Percentiles rank a stretch among this genome's conserved stretches.
Conservation (phyloP, 768 basidiomycete genomes). For the Amanita fuliginea region DNA sequence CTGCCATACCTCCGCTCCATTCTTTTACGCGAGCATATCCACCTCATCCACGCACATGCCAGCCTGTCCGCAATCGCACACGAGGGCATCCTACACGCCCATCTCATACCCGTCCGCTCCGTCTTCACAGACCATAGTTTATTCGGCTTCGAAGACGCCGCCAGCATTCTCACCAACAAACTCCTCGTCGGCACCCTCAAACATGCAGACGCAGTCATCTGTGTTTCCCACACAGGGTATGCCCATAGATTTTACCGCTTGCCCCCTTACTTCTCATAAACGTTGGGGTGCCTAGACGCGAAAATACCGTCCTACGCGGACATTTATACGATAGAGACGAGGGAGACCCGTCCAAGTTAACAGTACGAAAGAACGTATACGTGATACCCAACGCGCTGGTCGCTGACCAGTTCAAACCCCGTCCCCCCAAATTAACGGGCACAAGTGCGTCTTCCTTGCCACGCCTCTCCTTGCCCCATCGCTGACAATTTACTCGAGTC, state of each 20-base stretch:
- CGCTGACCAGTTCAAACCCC: constrained; percentile 76
- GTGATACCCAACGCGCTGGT: constrained; percentile 93
- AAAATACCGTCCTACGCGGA: constrained; percentile 89
- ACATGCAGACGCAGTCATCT: constrained; percentile 91
- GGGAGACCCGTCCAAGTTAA: constrained; percentile 29
- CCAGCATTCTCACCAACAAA: constrained; percentile 96
- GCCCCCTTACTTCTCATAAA: background rate
- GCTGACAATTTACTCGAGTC: constrained; percentile 35
- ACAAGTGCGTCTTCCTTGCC: constrained; percentile 35
- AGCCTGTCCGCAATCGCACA: constrained; percentile 84
- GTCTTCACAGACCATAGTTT: constrained; percentile 97
- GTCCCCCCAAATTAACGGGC: constrained; percentile 33
- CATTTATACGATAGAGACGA: constrained; percentile 51
- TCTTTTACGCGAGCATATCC: constrained; percentile 74
- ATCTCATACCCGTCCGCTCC: constrained; percentile 76
- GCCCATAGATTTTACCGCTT: constrained; percentile 11
- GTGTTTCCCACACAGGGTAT: constrained; percentile 94
- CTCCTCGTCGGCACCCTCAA: constrained; percentile 75
- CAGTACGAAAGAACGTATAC: constrained; percentile 54
- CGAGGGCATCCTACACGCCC: constrained; percentile 85
- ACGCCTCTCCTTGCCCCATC: background rate
- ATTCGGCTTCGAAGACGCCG: constrained; percentile 95
- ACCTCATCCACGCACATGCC: constrained; percentile 87
- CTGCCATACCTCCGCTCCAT: constrained; percentile 89
- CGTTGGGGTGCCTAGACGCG: constrained; percentile 57